Evolutionary conservation across 805 yeast species (phyloP), one percentile per base, ranked within the genome.

Genomic region (Suhomyces canberraensis): DNA sequence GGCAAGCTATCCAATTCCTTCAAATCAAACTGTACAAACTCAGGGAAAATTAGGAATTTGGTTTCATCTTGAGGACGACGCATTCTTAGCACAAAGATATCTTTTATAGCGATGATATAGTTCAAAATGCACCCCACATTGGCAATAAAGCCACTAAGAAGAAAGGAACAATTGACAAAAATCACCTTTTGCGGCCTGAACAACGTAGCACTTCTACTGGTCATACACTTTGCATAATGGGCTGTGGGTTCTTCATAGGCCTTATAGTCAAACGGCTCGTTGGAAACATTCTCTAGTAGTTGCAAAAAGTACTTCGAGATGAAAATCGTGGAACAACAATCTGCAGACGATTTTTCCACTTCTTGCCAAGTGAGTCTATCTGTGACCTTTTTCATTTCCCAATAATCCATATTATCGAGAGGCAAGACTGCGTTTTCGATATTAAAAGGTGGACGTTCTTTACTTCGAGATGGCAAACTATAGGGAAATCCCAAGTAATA

Each of bases 41-140:
- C 22, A 9, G 22, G 22, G 22, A 20, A 20, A 7, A 20, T 7
- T 7, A 20, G 7, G 22, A 20, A 9, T 9, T 20, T 20, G 22
- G 7, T 20, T 7, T 7, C 8, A 37, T 18, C 26, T 9, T 7
- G 8, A 7, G 28, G 11, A 25, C 17, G n/a, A 6, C 30, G 5
- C 14, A 17, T 16, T 17, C 56, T 54, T 44, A 73, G 66, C 22
- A 65, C 39, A 25, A 73, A 50, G 30, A 71, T 47, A 5, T 54
- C 52, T 6, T 54, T 45, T 27, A 73, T 56, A 14, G 44, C 39
- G 19, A 34, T 32, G n/a, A 36, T 33, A 20, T 41, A 32, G 16
- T 45, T 46, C n/a, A 63, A 39, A 2, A 58, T 29, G 25, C 46
- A 50, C 0, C 66, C 52, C 8, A 55, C 38, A 8, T 58, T 51